Percentiles rank a stretch among this genome's conserved stretches.
Evolutionary conservation across 108 stramenopile species (phyloP).

Genomic region (Nitzschia sp.): DNA sequence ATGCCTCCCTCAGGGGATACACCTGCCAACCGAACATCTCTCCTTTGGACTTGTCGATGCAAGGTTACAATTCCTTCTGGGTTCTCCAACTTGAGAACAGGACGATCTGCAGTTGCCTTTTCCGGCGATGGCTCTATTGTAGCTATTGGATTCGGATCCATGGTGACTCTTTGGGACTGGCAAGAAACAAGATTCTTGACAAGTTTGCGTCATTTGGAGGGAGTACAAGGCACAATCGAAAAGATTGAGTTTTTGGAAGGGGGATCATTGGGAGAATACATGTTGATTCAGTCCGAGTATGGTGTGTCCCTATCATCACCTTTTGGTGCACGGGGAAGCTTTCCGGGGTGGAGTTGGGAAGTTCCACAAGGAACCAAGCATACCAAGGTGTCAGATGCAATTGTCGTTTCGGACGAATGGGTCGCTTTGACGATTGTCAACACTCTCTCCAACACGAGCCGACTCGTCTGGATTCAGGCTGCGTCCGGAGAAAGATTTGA

Average conservation of each 20-base stretch:
- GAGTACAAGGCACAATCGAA: slow-evolving; percentile 17
- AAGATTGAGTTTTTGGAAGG: slow-evolving; percentile 40
- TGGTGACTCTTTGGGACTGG: slow-evolving; percentile 77
- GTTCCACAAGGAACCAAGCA: slow-evolving; percentile 40
- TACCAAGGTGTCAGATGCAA: slow-evolving; percentile 12
- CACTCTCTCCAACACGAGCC: slow-evolving; percentile 15
- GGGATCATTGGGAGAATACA: slow-evolving; percentile 49
- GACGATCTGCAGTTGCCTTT: slow-evolving; percentile 49
- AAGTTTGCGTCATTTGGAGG: slow-evolving; percentile 44
- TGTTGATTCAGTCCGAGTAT: slow-evolving; percentile 46
- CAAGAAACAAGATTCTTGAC: slow-evolving; percentile 59
- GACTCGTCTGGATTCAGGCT: slow-evolving; percentile 32
- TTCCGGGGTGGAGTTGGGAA: slow-evolving; percentile 34
- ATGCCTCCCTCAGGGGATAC: neutral
- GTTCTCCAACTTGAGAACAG: slow-evolving; percentile 49
- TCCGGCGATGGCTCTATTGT: slow-evolving; percentile 73
- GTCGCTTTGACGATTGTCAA: slow-evolving; percentile 29
- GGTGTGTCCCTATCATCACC: slow-evolving; percentile 59
- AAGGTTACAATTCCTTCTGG: slow-evolving; percentile 74
- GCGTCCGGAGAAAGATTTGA: slow-evolving; percentile 12
- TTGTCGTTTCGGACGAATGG: slow-evolving; percentile 9
- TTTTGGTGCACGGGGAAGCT: slow-evolving; percentile 32
- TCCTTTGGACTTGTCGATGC: slow-evolving; percentile 68
- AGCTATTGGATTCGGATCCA: slow-evolving; percentile 62
- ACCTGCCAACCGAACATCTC: slow-evolving; percentile 1